phyloP scores from a whole-genome alignment of 2,329 filamentous ascomycete species.

The Calonectria honghensis region DNA sequence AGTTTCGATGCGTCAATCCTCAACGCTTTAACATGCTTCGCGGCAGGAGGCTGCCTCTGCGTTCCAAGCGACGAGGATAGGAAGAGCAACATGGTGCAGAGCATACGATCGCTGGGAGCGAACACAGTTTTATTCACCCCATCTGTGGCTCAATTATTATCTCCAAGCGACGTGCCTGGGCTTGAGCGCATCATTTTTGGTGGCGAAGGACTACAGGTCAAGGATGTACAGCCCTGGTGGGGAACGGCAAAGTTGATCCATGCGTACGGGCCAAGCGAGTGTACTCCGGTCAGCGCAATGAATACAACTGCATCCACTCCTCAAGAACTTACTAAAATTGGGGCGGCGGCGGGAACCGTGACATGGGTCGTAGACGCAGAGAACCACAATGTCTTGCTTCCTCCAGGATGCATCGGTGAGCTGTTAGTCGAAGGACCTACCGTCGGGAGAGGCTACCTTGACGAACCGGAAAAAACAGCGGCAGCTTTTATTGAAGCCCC shows the following conservation, averaged over 20 bases:
- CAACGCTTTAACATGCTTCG: slow-evolving; percentile 43
- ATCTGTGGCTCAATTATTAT: background rate
- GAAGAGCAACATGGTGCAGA: background rate
- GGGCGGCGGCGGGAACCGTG: slow-evolving; percentile 3
- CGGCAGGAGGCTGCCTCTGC: slow-evolving; percentile 67
- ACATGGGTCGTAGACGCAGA: slow-evolving; percentile 34
- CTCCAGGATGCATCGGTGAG: slow-evolving; percentile 31
- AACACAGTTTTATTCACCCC: background rate
- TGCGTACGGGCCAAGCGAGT: slow-evolving; percentile 47
- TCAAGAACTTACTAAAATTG: slow-evolving; percentile 17
- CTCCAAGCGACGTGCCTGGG: background rate
- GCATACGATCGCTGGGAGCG: background rate
- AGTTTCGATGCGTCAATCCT: slow-evolving; percentile 47
- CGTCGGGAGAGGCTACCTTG: slow-evolving; percentile 14
- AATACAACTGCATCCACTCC: background rate
- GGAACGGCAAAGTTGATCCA: slow-evolving; percentile 17
- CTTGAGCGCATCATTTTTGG: background rate
- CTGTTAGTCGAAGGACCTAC: slow-evolving; percentile 31
- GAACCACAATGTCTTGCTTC: slow-evolving; percentile 22
- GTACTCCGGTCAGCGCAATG: slow-evolving; percentile 15
- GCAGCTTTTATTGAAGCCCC: slow-evolving; percentile 3
- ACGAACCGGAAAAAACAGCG: background rate
- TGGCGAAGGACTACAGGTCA: background rate
- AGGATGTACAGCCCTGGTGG: background rate
- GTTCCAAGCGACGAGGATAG: slow-evolving; percentile 60